A percentile compares a stretch with the other conserved stretches of the same genome.
Conservation (phyloP, 305 asterid genomes). For the Withania somnifera region DNA sequence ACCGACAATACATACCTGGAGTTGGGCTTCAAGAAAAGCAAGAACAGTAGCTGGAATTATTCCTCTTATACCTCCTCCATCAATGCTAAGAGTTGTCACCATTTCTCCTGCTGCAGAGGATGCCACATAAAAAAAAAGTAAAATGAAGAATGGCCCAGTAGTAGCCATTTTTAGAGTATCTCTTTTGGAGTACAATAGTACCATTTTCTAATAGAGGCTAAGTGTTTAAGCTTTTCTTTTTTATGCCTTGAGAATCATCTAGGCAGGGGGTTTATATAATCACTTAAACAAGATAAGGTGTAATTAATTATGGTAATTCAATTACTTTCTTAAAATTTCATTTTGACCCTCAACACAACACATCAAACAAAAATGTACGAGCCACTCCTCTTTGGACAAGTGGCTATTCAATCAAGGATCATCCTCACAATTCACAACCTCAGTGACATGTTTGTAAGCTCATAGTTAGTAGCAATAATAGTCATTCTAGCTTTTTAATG, state of each 20-base stretch:
- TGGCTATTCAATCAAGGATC: too few species aligned
- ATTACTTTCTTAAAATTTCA: too few species aligned
- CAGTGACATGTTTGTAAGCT: too few species aligned
- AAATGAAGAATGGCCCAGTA: not conserved
- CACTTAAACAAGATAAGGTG: not conserved
- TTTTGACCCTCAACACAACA: too few species aligned
- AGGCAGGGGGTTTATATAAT: not conserved
- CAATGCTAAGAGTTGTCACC: slow-evolving; percentile 48
- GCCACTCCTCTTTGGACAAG: too few species aligned
- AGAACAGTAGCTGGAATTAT: slow-evolving; percentile 48
- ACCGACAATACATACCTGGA: slow-evolving; percentile 25
- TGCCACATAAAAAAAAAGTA: not conserved
- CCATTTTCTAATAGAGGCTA: not conserved
- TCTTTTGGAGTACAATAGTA: not conserved
- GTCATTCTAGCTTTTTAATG: too few species aligned
- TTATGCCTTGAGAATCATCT: not conserved
- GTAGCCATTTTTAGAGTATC: not conserved
- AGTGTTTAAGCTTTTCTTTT: not conserved
- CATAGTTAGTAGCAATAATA: too few species aligned
- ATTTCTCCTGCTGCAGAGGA: not conserved
- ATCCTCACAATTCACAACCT: too few species aligned
- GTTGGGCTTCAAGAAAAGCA: slow-evolving; percentile 48
- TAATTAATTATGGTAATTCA: too few species aligned
- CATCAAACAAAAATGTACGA: too few species aligned
- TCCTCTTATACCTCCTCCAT: slow-evolving; percentile 62